A percentile compares a stretch with the other conserved stretches of the same genome.
Evolutionary conservation across 2,329 filamentous ascomycete species (phyloP).

Genomic region (Botrytis sinoallii): DNA sequence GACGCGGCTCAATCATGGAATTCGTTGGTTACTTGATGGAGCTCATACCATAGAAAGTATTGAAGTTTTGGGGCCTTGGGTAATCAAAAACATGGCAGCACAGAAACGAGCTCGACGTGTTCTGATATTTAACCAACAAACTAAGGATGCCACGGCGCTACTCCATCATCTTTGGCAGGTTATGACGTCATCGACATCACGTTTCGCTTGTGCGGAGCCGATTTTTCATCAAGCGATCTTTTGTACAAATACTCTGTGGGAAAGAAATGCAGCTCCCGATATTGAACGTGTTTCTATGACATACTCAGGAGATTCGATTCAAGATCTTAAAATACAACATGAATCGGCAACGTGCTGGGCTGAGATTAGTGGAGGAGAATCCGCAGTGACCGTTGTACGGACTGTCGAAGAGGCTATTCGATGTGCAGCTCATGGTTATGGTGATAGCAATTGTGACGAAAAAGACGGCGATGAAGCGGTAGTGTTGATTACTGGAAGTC

Average conservation of each 20-base stretch:
- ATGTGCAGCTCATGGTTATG: background rate
- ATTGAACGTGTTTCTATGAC: background rate
- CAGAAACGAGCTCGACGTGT: background rate
- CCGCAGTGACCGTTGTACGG: background rate
- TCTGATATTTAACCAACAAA: constrained; percentile 2
- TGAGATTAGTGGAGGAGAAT: background rate
- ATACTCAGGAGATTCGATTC: background rate
- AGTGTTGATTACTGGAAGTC: background rate
- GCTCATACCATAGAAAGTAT: background rate
- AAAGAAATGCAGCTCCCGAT: background rate
- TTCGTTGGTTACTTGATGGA: background rate
- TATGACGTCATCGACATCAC: background rate
- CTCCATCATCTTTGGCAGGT: background rate
- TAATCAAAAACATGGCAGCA: background rate
- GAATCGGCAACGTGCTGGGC: background rate
- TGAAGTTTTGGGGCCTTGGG: background rate
- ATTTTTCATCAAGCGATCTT: background rate
- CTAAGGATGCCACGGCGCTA: background rate
- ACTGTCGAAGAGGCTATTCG: constrained; percentile 1
- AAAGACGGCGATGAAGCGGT: background rate
- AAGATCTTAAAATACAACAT: background rate
- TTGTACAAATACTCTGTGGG: background rate
- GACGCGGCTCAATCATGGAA: background rate
- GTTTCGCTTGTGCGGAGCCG: background rate
- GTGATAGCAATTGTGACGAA: background rate